Evolutionary conservation across 2,329 filamentous ascomycete species (phyloP), one percentile per base, ranked within the genome.

Genomic region (Pyricularia sp.): DNA sequence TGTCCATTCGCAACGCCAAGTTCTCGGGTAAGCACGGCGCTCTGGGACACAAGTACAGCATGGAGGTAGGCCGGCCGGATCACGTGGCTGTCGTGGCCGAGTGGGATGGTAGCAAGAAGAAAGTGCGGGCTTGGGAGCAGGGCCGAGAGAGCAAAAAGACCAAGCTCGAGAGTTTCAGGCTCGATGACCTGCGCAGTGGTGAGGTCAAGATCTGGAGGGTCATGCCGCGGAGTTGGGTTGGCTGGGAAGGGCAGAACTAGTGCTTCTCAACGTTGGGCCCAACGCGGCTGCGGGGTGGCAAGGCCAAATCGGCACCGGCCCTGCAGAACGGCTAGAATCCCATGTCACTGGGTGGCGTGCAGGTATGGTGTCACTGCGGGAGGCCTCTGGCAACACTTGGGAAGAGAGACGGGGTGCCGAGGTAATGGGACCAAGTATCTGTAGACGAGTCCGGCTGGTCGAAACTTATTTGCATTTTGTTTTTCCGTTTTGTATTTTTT

Each of bases 51-150:
- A 97, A 97, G 75, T 99, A 99, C 75, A 88, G 82, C 62, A 80
- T 86, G 64, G 94, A 99, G 70, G 90, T 97, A 1, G 93, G 92
- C 68, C 94, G 91, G 73, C 85, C 85, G 4, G 91, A 93, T 68
- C 94, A 99, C 72, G 93, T 97, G 0, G 94, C 85, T 2, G 79
- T 99, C 2, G 93, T 99, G 4, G 85, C 91, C 10, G 94, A 99
- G 75, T 99, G 94, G 94, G 94, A 99, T 75, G 94, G 94, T 3
- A 96, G 91, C 55, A 96, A 97, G 84, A 96, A 96, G 83, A 97
- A 97, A 82, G 88, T 99, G 30, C 81, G 93, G 31, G 93, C 88
- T 1, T 97, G 91, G 90, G 94, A 97, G 75, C 94, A 99, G 74
- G 93, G 93, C 0, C 81, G 93, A 16, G 93, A 97, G 79, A 93